phyloP scores from a whole-genome alignment of 768 basidiomycete species.

The Suillus discolor region DNA sequence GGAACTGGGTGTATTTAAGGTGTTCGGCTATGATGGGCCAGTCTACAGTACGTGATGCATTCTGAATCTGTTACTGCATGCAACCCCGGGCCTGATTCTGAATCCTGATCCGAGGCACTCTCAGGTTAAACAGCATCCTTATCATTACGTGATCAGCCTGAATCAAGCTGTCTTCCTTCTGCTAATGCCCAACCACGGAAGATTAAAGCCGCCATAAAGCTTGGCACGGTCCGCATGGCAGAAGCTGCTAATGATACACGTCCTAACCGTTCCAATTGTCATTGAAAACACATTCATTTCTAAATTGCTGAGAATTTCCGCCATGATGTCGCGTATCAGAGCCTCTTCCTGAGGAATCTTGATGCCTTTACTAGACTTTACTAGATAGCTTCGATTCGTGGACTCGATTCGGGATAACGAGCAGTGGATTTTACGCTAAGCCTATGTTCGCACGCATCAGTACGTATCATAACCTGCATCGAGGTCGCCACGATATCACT shows the following conservation, averaged over 20 bases:
- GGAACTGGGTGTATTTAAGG: slow-evolving; percentile 27
- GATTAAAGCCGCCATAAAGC: not conserved
- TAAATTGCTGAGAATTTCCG: slow-evolving; percentile 38
- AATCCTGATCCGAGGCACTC: not conserved
- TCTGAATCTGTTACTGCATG: not conserved
- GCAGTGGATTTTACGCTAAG: not conserved
- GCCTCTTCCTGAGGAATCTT: slow-evolving; percentile 34
- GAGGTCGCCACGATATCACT: not conserved
- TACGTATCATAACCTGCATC: not conserved
- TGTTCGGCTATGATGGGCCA: slow-evolving; percentile 28
- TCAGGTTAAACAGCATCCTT: not conserved
- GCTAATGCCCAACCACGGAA: not conserved
- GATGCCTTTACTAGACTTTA: slow-evolving; percentile 6
- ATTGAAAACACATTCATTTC: not conserved
- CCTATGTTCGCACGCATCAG: not conserved
- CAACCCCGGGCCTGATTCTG: not conserved
- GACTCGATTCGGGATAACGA: not conserved
- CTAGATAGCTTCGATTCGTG: not conserved
- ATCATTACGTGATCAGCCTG: not conserved
- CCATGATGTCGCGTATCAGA: slow-evolving; percentile 34
- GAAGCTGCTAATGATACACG: not conserved
- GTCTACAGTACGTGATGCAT: not conserved
- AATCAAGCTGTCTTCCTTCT: no score
- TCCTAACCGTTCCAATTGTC: not conserved
- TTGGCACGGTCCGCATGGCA: not conserved